Base-by-base conservation (phyloP, 78 protist species). In the Paratrimastix pyriformis region DNA sequence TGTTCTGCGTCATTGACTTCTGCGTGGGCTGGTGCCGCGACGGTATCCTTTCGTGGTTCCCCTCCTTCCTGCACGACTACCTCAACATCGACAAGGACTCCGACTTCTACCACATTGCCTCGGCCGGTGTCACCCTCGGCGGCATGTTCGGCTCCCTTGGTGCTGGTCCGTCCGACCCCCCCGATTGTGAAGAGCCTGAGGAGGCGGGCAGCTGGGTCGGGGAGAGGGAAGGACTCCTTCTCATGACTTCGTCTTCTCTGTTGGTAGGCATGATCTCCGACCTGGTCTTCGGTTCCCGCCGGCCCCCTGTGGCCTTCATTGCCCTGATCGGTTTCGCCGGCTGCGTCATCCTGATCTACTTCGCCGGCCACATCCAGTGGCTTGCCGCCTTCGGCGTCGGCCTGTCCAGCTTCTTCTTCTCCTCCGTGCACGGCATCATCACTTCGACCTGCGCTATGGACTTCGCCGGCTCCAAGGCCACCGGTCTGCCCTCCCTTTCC, bases 381-480 rank as follows among this genome's bases (percentile, higher is more conserved):
- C 7, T 52, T 3, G 69, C 29, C 9, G 58, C 66, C 4, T 24
- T 77, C 35, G 39, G 62, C n/a, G 40, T 78, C 24, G 75, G 54
- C 21, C 2, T 40, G 11, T 21, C 82, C 18, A 9, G 74, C 24
- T 13, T 78, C 54, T 78, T 44, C 44, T 78, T 65, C 42, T 26
- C 42, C 39, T 13, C 57, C 18, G 74, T 78, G 26, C 82, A 78
- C 43, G 82, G 82, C 24, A 78, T 78, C 65, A 35, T 66, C 38
- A 66, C 76, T 0, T 65, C 82, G 24, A 78, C 82, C 40, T 65
- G 76, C 39, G 75, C 82, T 39, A 78, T 78, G 82, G 82, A 78
- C 65, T 78, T 78, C 39, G 74, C 82, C 24, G 75, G 75, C 7
- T 40, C 72, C 4, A 24, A 42, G 11, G 3, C 54, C 29, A 48